Evolutionary conservation across 2,329 filamentous ascomycete genomes (phyloP), one percentile per base, ranked within the genome.

Genomic region (Colletotrichum musae): DNA sequence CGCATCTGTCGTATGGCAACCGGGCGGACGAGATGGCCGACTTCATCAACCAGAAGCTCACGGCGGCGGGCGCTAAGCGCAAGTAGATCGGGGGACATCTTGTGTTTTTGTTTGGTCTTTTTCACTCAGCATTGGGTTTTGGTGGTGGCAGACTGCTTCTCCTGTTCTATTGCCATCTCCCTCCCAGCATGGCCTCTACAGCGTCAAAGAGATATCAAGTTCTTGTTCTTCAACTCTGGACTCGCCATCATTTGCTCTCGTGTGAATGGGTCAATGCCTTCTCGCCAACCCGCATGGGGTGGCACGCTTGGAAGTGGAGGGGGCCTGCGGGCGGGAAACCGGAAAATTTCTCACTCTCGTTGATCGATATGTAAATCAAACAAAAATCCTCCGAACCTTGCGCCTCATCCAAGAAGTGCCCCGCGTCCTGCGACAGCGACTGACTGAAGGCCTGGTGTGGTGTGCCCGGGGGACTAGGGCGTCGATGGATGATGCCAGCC

Each of bases 1-100:
- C 78, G 5, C 81, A 83, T 59, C 74, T 81, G 64, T 75, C 80
- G 65, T 83, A 83, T 70, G 72, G 76, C 32, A 74, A 72, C 36
- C 77, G 79, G 64, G 77, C 77, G 15, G 74, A 74, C 4, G 77
- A 77, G 53, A 75, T 75, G 9, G 75, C 77, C 4, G 68, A 77
- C 57, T 80, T 78, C 69, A 75, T 80, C 41, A 69, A 54, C 6
- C 18, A 64, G 47, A 63, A 65, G 51, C 71, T 72, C 18, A 60
- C 63, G 1, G 65, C 65, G 6, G 71, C 71, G 1, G 71, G 71
- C 10, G 71, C 61, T 32, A 71, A 58, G 62, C 69, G 67, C 53
- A 67, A 71, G 69, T 62, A 60, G 26, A 18, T 41, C 39, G n/a
- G 39, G 26, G 47, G 47, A 24, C 10, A 47, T 47, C 6, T 15